Base-by-base conservation (phyloP, 2,329 filamentous ascomycete species). In the Trichoderma sp. region DNA sequence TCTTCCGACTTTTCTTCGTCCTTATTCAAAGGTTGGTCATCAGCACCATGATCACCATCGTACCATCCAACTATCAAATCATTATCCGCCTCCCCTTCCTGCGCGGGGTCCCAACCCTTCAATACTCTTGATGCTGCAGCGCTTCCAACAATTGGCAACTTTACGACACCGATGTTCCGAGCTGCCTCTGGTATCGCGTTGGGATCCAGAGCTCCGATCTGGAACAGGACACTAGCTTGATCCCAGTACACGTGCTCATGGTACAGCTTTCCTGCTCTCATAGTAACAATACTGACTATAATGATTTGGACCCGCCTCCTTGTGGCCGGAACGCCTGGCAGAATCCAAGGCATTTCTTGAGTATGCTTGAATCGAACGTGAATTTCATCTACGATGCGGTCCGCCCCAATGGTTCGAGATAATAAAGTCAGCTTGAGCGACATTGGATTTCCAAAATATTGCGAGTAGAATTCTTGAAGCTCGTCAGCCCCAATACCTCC, bases 221-320 rank as follows among this genome's bases (percentile, higher is more conserved):
- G 89, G 2, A 83, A 75, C 34, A 90, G 74, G 3, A 86, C 86
- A 0, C 86, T 89, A 0, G 82, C 86, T 72, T 89, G 87, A 61
- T 90, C 88, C 87, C 88, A 90, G 37, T 84, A 82, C 13, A 90
- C 87, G 68, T 89, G 87, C 73, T 90, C 88, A 52, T 88, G 86
- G 58, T 85, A 87, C 0, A 90, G 73, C 8, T 86, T 82, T 54
- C 88, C 86, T 0, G 86, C 88, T 2, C 85, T 81, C 53, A 90
- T 78, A 19, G 84, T 84, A 0, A 90, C 86, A 2, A 90, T 80
- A 2, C 84, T 83, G 0, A 86, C 88, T 67, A 89, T 83, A 0
- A 88, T 83, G 4, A 90, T 81, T 50, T 84, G 80, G 1, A 89
- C 80, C 5, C 78, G 74, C 68, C 80, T 81, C 48, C 80, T 77